A percentile compares a stretch with the other conserved stretches of the same genome.
Conservation (phyloP, 1,284 basidiomycete species). For the Fomitopsis schrenkii region DNA sequence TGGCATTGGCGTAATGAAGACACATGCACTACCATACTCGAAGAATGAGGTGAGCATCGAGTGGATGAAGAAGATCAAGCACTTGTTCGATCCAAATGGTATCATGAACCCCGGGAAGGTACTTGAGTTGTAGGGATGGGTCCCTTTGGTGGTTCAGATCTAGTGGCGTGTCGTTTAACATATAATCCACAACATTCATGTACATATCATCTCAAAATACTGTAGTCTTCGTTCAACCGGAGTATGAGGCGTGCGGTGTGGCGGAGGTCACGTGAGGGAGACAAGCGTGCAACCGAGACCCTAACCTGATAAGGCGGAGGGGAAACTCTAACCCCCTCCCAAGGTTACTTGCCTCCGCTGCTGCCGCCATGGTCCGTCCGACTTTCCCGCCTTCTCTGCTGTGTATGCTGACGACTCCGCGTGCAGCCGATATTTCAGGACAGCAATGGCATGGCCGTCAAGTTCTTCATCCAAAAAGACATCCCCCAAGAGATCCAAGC, state of each 20-base stretch:
- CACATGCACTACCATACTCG: conserved; percentile 86
- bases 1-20: conserved; percentile 95
- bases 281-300: conserved; percentile 16
- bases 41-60: conserved; percentile 80
- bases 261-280: not conserved
- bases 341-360: conserved; percentile 16
- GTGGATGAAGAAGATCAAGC: conserved; percentile 89
- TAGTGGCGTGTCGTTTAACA: not conserved
- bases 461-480: conserved; percentile 80
- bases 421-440: conserved; percentile 64
- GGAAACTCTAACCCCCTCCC: conserved; percentile 29
- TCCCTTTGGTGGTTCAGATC: not conserved
- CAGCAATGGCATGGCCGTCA: conserved; percentile 56
- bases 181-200: not conserved
- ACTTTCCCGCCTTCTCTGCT: not conserved
- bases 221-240: not conserved
- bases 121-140: conserved; percentile 15
- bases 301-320: conserved; percentile 25
- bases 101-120: conserved; percentile 93
- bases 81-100: conserved; percentile 86
- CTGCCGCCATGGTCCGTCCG: conserved; percentile 19
- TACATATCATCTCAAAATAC: conserved; percentile 1
- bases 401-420: not conserved
- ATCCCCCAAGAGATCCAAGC: conserved; percentile 62
- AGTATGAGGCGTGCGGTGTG: not conserved